Conservation (phyloP, 495 filamentous ascomycete genomes). For the Endocarpon pusillum region DNA sequence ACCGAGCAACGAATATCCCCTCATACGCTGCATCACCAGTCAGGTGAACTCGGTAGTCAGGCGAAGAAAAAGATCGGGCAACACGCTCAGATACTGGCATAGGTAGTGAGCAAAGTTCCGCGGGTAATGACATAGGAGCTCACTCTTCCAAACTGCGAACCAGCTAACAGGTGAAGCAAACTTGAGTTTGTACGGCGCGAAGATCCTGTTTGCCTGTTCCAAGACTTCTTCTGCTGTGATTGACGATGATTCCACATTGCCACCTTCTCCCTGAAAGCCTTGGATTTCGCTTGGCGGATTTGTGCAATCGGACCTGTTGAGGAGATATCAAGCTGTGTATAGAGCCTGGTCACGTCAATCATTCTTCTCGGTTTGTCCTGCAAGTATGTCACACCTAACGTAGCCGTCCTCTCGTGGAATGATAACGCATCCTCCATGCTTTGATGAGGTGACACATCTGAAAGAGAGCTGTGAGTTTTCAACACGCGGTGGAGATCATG, state of each 20-base stretch:
- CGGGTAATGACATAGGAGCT: not conserved
- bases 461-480: too few species aligned
- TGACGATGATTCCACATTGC: slow-evolving; percentile 13
- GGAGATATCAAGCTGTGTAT: slow-evolving; percentile 11
- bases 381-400: slow-evolving; percentile 12
- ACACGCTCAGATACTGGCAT: slow-evolving; percentile 19
- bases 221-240: slow-evolving; percentile 22
- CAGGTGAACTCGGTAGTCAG: slow-evolving; percentile 20
- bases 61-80: slow-evolving; percentile 19
- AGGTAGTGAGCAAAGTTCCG: too few species aligned
- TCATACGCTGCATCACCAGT: slow-evolving; percentile 23
- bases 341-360: slow-evolving; percentile 3
- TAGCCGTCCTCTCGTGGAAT: slow-evolving; percentile 23
- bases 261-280: slow-evolving; percentile 13
- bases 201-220: slow-evolving; percentile 19
- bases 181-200: slow-evolving; percentile 19
- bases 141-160: slow-evolving; percentile 26
- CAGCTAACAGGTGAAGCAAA: slow-evolving; percentile 20
- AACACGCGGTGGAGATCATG: not conserved
- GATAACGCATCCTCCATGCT: slow-evolving; percentile 22
- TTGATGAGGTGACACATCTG: too few species aligned
- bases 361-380: too few species aligned
- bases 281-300: slow-evolving; percentile 10
- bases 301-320: slow-evolving; percentile 8
- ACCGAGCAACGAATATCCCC: slow-evolving; percentile 3